A percentile compares a stretch with the other conserved stretches of the same genome.
These are phyloP conservation scores for Boechera divaricarpa DNA, from an alignment of 345 rosid genomes.

Conservation along the genomic window DNA sequence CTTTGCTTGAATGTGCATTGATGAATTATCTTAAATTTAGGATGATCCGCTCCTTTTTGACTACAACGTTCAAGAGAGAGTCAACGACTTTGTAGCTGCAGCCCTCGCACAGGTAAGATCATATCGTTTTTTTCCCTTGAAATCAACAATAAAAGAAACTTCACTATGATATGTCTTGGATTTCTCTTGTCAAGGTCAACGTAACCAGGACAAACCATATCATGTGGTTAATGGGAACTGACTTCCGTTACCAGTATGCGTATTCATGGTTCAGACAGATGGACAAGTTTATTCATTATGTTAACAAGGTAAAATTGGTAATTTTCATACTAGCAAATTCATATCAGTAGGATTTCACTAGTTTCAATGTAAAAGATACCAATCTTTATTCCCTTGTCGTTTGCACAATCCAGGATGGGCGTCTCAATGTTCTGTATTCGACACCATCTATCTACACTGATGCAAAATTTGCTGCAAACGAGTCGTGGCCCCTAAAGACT, in stretches of 20 bases:
- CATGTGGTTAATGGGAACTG: conserved; percentile 97
- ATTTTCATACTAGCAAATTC: neutral
- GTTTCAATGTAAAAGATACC: conserved; percentile 6
- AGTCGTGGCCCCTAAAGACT: conserved; percentile 87
- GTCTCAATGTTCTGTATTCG: conserved; percentile 89
- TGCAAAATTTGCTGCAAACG: conserved; percentile 76
- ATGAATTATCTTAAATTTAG: conserved; percentile 49
- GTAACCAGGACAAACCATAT: conserved; percentile 91
- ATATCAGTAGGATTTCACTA: neutral
- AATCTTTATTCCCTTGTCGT: conserved; percentile 17
- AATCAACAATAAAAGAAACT: neutral
- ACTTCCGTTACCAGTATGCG: conserved; percentile 95
- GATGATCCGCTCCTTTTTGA: conserved; percentile 83
- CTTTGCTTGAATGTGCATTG: conserved; percentile 35
- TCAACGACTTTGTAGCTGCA: conserved; percentile 84
- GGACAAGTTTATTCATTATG: conserved; percentile 97
- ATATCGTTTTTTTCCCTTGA: neutral
- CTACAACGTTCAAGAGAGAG: conserved; percentile 91
- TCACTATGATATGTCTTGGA: neutral
- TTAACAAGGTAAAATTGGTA: conserved; percentile 63
- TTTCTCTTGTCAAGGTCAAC: conserved; percentile 62
- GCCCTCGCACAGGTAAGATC: conserved; percentile 73
- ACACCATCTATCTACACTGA: conserved; percentile 92
- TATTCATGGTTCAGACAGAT: conserved; percentile 95
- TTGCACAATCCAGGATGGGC: conserved; percentile 76